Percentiles rank a stretch among this genome's conserved stretches.
phyloP scores from a whole-genome alignment of 2,329 filamentous ascomycete species.

The Verticillium isaacii region DNA sequence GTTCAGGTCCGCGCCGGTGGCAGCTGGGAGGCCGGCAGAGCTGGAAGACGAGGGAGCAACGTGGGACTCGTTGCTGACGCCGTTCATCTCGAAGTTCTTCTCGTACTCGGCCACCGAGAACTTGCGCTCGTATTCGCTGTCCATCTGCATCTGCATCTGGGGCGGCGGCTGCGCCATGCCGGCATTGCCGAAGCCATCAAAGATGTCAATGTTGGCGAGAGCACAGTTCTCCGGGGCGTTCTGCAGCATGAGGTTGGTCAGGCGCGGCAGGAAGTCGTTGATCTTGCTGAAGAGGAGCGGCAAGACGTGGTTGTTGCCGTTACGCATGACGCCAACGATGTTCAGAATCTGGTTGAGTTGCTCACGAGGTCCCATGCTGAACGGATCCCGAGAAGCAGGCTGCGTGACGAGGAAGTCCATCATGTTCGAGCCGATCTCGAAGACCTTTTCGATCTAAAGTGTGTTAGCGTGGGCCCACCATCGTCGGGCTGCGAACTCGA shows the following conservation, averaged over 20 bases:
- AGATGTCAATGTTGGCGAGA: slow-evolving; percentile 55
- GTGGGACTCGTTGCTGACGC: slow-evolving; percentile 27
- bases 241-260: slow-evolving; percentile 56
- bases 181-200: slow-evolving; percentile 60
- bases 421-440: slow-evolving; percentile 70
- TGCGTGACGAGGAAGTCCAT: slow-evolving; percentile 68
- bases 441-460: slow-evolving; percentile 67
- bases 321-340: slow-evolving; percentile 66
- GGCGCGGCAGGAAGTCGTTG: slow-evolving; percentile 61
- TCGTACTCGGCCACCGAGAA: slow-evolving; percentile 38
- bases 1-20: slow-evolving; percentile 34
- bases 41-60: slow-evolving; percentile 17
- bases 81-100: slow-evolving; percentile 28
- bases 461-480: background rate
- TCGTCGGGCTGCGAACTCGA: slow-evolving; percentile 8
- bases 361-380: slow-evolving; percentile 64
- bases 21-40: slow-evolving; percentile 17
- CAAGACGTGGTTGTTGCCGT: slow-evolving; percentile 70
- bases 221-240: slow-evolving; percentile 50
- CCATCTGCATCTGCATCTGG: slow-evolving; percentile 37
- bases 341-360: slow-evolving; percentile 66
- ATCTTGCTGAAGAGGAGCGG: slow-evolving; percentile 74
- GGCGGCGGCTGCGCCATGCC: slow-evolving; percentile 51
- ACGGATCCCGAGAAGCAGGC: slow-evolving; percentile 55
- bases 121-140: slow-evolving; percentile 43